Base-by-base conservation (phyloP, 2,329 filamentous ascomycete species). In the Calonectria hawksworthii region DNA sequence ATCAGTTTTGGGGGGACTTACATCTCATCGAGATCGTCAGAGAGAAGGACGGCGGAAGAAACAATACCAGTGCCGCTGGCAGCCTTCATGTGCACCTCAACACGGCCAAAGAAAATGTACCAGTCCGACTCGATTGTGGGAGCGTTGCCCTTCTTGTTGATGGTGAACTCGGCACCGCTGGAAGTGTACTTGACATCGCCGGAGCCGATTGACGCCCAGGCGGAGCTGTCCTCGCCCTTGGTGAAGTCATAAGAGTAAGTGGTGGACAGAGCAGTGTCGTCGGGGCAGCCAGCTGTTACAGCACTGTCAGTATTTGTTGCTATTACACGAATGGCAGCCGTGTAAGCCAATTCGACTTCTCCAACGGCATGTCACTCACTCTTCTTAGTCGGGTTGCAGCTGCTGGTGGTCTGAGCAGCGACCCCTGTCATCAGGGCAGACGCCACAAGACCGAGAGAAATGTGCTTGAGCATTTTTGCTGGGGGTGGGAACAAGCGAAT, bases 91-190 rank as follows among this genome's bases (percentile, higher is more conserved):
- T 90, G 89, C 61, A 93, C 91, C 65, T 94, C 92, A 74, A 95
- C 91, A 77, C 91, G 92, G 56, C 95, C 94, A 79, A 95, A 96
- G 92, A 96, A 96, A 83, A 96, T 94, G 86, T 96, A 96, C 90
- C 94, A 95, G 77, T 93, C 89, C 26, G 89, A 89, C 82, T 89
- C 89, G 82, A 95, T 94, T 3, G 91, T 92, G 4, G 93, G 90
- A 34, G 87, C 88, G 54, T 92, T 90, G 8, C 86, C 86, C 66
- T 89, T 86, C 13, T 91, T 84, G 0, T 88, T 90, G 83, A 95
- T 95, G 75, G 91, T 90, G 81, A 85, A 81, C 61, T 81, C 76
- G 8, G 78, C 79, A 26, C 79, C 79, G 11, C 51, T 64, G 14
- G 72, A 72, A 14, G 74, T 75, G 65, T 81, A 81, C 18, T 75